Base-by-base conservation (phyloP, 495 filamentous ascomycete species). In the Neurospora tetraspora region DNA sequence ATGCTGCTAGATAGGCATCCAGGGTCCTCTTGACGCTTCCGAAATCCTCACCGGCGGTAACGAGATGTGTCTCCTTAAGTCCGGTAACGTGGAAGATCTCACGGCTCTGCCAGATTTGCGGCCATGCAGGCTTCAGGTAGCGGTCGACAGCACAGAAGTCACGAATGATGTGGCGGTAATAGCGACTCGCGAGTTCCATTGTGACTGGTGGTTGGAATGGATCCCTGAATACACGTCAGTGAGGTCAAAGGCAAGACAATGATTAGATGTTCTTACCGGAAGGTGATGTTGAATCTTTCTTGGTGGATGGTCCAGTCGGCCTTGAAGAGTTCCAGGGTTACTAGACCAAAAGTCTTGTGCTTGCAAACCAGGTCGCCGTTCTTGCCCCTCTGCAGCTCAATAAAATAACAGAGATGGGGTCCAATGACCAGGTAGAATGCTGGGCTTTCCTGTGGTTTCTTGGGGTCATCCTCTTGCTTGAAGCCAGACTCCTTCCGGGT, bases 341-440 rank as follows among this genome's bases (percentile, higher is more conserved):
- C 89, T 61, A 96, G 85, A 4, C 94, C 96, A 78, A 91, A 89
- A 0, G 88, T 73, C 14, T 70, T 80, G 69, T 80, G 76, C 43
- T 74, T 80, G 34, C 90, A 34, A 78, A 83, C 72, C 80, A 85
- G 71, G 80, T 83, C 71, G 80, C 86, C 71, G 84, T 89, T 68
- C 86, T 89, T 81, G 12, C 70, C 73, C 83, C 86, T 76, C 80
- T 82, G 47, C 80, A 83, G 81, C 47, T 93, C 91, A 20, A 96
- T 87, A 23, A 98, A 77, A 80, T 97, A 91, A 69, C 97, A 84
- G 71, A 93, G 91, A 82, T 96, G 91, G 20, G 92, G 85, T 20
- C 94, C 94, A 76, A 99, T 88, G 0, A 90, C 93, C 69, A 99
- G 88, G 79, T 97, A 97, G 78, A 91, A 97, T 23, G 92, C 88